A percentile compares a stretch with the other conserved stretches of the same genome.
Conservation (phyloP, 768 basidiomycete species). For the Cystofilobasidium bisporidii region DNA sequence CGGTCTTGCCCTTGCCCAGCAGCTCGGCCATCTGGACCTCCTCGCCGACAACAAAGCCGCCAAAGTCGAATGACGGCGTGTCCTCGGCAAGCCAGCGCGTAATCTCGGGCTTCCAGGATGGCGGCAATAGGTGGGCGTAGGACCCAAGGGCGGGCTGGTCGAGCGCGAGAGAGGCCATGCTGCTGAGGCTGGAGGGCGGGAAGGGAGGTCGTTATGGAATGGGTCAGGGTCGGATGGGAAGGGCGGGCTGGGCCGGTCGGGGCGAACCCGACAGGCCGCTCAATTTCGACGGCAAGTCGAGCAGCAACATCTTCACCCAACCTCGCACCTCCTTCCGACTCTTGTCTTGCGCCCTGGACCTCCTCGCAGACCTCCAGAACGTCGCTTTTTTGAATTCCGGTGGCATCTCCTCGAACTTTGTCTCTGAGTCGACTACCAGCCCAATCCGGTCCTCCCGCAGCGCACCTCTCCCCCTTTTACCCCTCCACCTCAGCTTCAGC, state of each 20-base stretch:
- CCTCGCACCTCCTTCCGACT: no score
- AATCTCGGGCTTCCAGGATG: slow-evolving; percentile 80
- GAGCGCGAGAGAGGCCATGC: not conserved
- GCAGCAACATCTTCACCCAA: no score
- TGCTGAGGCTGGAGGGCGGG: not conserved
- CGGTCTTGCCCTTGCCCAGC: slow-evolving; percentile 65
- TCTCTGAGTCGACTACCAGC: no score
- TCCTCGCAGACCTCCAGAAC: no score
- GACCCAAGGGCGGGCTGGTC: slow-evolving; percentile 14
- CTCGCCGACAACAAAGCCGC: slow-evolving; percentile 92
- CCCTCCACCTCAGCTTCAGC: not conserved
- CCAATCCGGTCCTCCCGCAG: no score
- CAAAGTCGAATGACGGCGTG: slow-evolving; percentile 91
- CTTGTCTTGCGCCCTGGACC: no score
- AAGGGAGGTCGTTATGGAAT: not conserved
- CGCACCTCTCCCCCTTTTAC: no score
- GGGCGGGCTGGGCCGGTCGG: not conserved
- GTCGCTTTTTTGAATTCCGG: no score
- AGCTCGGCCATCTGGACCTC: slow-evolving; percentile 73
- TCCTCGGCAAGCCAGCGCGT: slow-evolving; percentile 81
- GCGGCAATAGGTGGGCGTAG: slow-evolving; percentile 65
- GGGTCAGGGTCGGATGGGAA: not conserved
- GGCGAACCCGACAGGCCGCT: not conserved
- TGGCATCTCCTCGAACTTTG: no score
- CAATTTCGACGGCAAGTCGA: no score